These are phyloP conservation scores for Podospora comata DNA, from an alignment of 495 filamentous ascomycete genomes.

Conservation along the genomic window DNA sequence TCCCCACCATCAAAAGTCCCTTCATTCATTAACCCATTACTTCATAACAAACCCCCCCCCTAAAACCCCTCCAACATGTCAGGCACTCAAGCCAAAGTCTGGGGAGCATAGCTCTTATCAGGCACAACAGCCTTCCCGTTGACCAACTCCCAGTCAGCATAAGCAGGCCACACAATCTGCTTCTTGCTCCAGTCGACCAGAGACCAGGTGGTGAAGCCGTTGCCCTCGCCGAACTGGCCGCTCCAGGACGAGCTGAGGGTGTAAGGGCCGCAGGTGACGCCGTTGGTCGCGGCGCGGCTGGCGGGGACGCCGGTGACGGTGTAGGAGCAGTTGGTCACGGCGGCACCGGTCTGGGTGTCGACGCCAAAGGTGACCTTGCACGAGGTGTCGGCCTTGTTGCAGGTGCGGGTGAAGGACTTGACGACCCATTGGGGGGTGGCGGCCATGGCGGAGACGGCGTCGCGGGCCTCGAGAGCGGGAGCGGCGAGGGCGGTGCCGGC, in stretches of 20 bases:
- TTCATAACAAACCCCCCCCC: background rate
- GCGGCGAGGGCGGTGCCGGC: constrained; percentile 36
- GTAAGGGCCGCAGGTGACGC: constrained; percentile 46
- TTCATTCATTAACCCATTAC: background rate
- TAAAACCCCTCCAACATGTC: background rate
- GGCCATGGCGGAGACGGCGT: constrained; percentile 41
- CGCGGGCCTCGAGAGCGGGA: constrained; percentile 36
- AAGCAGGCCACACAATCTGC: constrained; percentile 50
- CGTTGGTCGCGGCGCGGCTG: constrained; percentile 39
- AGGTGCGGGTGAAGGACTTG: constrained; percentile 44
- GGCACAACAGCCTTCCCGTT: constrained; percentile 48
- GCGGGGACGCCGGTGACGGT: constrained; percentile 43
- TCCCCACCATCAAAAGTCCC: background rate
- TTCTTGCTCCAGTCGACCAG: constrained; percentile 43
- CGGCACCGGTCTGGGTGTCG: constrained; percentile 34
- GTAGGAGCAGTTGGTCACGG: constrained; percentile 37
- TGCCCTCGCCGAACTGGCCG: constrained; percentile 50
- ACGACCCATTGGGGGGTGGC: constrained; percentile 48
- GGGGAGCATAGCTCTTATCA: constrained; percentile 53
- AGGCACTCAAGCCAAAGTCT: constrained; percentile 28
- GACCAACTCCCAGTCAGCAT: constrained; percentile 45
- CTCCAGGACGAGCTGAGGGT: constrained; percentile 55
- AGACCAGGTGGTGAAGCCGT: constrained; percentile 54
- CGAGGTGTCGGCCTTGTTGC: constrained; percentile 43
- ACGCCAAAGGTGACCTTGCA: constrained; percentile 51